Evolutionary conservation across 257 asterid genomes (phyloP).

Genomic region (Nicotiana benthamiana): DNA sequence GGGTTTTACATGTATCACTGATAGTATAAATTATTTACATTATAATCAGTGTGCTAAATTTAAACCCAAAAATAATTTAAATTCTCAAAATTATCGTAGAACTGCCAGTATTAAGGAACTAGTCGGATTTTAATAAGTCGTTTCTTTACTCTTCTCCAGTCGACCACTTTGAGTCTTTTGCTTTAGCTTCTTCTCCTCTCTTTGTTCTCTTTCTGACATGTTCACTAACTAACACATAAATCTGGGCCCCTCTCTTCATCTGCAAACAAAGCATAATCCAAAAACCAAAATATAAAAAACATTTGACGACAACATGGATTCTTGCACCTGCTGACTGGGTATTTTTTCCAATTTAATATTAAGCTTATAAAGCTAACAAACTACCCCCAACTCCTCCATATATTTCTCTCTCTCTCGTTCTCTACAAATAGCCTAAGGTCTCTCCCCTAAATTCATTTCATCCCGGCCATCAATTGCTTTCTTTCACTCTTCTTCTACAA

Average conservation of each 20-base stretch:
- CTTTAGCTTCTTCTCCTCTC: background rate
- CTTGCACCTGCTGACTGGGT: slow-evolving; percentile 35
- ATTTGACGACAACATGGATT: slow-evolving; percentile 44
- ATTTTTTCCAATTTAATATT: slow-evolving; percentile 24
- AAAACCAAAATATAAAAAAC: background rate
- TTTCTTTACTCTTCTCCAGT: slow-evolving; percentile 2
- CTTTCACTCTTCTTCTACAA: background rate
- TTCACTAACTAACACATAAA: background rate
- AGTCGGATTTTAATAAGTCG: background rate
- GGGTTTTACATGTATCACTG: too few species aligned
- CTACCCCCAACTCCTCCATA: slow-evolving; percentile 6
- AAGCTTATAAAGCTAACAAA: slow-evolving; percentile 29
- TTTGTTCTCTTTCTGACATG: background rate
- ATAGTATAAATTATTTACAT: too few species aligned
- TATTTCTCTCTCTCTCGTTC: slow-evolving; percentile 7
- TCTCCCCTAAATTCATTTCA: slow-evolving; percentile 20
- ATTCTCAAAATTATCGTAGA: background rate
- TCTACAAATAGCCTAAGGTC: slow-evolving; percentile 2
- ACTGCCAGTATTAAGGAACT: background rate
- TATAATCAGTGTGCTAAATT: background rate
- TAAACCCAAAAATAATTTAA: background rate
- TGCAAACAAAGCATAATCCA: slow-evolving; percentile 15
- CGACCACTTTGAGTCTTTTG: background rate
- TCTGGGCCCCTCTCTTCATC: background rate
- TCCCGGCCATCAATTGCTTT: background rate